Evolutionary conservation across 148 eudicot species (phyloP), one percentile per base, ranked within the genome.

Genomic region (Amaranthus palmeri): DNA sequence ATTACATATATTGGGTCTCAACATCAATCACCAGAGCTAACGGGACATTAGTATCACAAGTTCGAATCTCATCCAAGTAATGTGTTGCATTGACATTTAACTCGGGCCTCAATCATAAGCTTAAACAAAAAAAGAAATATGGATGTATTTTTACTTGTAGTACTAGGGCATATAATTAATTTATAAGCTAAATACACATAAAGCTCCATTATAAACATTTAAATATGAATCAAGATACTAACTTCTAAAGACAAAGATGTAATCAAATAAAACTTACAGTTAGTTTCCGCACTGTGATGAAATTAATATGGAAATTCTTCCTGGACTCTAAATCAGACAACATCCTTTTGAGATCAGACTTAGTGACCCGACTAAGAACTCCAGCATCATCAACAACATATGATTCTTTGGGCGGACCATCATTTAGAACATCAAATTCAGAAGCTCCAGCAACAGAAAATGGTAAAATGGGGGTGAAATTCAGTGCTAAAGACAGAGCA

Each of bases 341-440:
- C 86, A 96, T 78, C 4, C 90, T 75, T 77, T 90, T 92, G 76
- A 96, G 81, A 74, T 96, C 97, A 18, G 97, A 88, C 41, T 69
- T 92, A 0, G 99, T 96, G 2, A 96, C 88, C 0, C 99, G 83
- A 47, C 92, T 96, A 65, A 96, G 89, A 62, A 96, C 99, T 2
- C 97, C 97, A 3, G 99, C 99, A 83, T 96, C 99, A 82, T 96
- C 99, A 11, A 90, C 84, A 12, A 92, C 96, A 80, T 86, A 90
- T 1, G 93, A 71, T 0, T 96, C 99, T 44, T 88, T 85, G 0
- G 96, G 93, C 0, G 99, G 99, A 7, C 90, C 93, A 6, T 90
- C 93, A 68, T 85, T 90, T 3, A 96, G 46, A 40, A 96, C 92
- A 81, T 96, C 89, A 77, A 96, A 96, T 46, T 96, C 99, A 57